Conservation (phyloP, 148 eudicot species). For the Limonium bicolor region DNA sequence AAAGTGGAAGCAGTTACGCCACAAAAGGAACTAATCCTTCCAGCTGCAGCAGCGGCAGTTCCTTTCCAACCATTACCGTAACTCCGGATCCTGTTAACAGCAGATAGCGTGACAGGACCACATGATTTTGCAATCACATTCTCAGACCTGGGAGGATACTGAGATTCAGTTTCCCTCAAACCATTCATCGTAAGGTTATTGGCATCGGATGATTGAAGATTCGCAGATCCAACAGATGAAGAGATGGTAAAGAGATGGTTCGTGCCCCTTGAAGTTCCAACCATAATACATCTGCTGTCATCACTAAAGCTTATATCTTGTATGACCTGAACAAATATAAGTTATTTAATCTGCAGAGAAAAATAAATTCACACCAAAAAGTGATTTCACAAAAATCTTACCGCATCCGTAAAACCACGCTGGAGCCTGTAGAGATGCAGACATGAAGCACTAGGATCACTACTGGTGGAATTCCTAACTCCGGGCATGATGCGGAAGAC, state of each 20-base stretch:
- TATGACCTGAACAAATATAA: conserved; percentile 40
- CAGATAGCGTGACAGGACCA: conserved; percentile 54
- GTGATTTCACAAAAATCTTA: conserved; percentile 18
- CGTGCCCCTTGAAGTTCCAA: conserved; percentile 79
- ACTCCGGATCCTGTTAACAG: conserved; percentile 53
- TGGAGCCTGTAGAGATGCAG: conserved; percentile 76
- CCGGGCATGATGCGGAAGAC: conserved; percentile 67
- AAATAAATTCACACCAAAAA: conserved; percentile 1
- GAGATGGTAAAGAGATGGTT: conserved; percentile 70
- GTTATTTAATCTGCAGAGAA: background rate
- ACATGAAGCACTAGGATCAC: conserved; percentile 9
- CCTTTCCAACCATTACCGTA: conserved; percentile 65
- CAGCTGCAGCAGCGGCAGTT: too few relatives aligned
- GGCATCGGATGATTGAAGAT: too few relatives aligned
- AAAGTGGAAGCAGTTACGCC: too few relatives aligned
- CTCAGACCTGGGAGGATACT: too few relatives aligned
- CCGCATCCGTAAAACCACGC: conserved; percentile 81
- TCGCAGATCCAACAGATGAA: conserved; percentile 71
- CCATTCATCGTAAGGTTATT: too few relatives aligned
- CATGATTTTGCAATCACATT: too few relatives aligned
- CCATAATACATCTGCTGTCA: conserved; percentile 66
- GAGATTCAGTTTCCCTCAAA: too few relatives aligned
- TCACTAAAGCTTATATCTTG: conserved; percentile 77
- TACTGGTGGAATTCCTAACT: too few relatives aligned
- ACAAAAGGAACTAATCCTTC: too few relatives aligned